phyloP scores from a whole-genome alignment of 345 rosid genomes.

The Pseudoturritis turrita region DNA sequence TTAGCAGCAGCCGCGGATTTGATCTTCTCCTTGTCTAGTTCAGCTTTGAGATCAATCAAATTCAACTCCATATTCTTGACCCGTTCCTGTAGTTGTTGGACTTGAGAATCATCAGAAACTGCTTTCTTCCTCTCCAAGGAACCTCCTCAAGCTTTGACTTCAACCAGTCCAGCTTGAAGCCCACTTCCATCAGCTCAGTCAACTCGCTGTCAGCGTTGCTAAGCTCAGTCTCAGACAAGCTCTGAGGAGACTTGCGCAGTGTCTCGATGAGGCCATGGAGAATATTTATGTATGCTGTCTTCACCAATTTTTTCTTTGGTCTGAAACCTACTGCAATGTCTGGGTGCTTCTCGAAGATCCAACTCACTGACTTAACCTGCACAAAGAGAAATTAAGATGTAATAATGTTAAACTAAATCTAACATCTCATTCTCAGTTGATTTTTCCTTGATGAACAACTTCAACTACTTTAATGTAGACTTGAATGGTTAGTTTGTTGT shows the following conservation, averaged over 20 bases:
- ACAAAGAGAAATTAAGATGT: neutral
- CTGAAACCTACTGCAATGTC: neutral
- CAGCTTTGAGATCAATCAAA: neutral
- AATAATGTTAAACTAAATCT: too few species aligned
- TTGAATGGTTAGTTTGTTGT: neutral
- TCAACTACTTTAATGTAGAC: neutral
- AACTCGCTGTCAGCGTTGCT: neutral
- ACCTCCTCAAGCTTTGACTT: neutral
- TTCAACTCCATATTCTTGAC: neutral
- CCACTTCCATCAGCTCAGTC: neutral
- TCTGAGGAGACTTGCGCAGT: neutral
- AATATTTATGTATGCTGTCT: neutral
- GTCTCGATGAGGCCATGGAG: neutral
- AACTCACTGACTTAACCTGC: neutral
- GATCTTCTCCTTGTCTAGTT: neutral
- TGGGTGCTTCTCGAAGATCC: neutral
- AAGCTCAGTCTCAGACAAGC: neutral
- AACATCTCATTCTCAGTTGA: too few species aligned
- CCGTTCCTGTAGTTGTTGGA: neutral
- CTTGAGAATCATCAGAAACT: neutral
- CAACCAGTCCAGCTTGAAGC: slow-evolving; percentile 7
- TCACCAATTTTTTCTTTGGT: neutral
- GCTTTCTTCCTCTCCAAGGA: neutral
- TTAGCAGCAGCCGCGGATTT: neutral
- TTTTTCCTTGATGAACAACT: neutral